These are phyloP conservation scores for Cutaneotrichosporon arboriforme DNA, from an alignment of 1,284 basidiomycete genomes.

Conservation along the genomic window DNA sequence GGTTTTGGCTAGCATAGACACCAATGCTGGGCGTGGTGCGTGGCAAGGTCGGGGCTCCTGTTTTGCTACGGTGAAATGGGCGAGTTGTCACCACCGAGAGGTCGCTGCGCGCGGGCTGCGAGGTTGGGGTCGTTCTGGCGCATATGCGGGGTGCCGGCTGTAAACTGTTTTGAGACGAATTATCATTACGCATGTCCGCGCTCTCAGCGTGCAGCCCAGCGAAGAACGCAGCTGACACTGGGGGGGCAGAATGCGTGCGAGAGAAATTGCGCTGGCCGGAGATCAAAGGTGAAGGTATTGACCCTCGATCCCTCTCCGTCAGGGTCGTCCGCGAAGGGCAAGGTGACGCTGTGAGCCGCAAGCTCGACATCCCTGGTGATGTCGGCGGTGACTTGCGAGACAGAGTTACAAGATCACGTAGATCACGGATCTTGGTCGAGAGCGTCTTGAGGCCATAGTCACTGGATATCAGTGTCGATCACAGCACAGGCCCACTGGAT, in stretches of 20 bases:
- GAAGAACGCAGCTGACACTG: slow-evolving; percentile 24
- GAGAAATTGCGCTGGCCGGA: slow-evolving; percentile 25
- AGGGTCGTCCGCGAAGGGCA: background rate
- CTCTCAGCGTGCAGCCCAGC: background rate
- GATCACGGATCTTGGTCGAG: slow-evolving; percentile 40
- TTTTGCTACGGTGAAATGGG: slow-evolving; percentile 23
- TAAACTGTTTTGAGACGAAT: background rate
- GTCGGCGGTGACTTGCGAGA: slow-evolving; percentile 20
- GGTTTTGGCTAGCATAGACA: slow-evolving; percentile 29
- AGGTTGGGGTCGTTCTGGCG: background rate
- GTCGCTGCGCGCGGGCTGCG: background rate
- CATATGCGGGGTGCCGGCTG: background rate
- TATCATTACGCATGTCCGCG: too few relatives aligned
- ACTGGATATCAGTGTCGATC: slow-evolving; percentile 9
- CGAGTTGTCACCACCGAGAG: background rate
- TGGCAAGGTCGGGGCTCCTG: slow-evolving; percentile 15
- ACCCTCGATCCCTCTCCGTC: background rate
- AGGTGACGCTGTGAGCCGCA: background rate
- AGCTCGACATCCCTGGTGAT: background rate
- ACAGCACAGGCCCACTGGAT: slow-evolving; percentile 26
- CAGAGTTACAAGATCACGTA: slow-evolving; percentile 40
- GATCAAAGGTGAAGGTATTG: slow-evolving; percentile 3
- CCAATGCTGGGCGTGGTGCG: slow-evolving; percentile 14
- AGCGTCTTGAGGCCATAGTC: slow-evolving; percentile 24
- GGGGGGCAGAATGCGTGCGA: slow-evolving; percentile 30